Conservation (phyloP, 352 stramenopile species). For the Plasmopara viticola region DNA sequence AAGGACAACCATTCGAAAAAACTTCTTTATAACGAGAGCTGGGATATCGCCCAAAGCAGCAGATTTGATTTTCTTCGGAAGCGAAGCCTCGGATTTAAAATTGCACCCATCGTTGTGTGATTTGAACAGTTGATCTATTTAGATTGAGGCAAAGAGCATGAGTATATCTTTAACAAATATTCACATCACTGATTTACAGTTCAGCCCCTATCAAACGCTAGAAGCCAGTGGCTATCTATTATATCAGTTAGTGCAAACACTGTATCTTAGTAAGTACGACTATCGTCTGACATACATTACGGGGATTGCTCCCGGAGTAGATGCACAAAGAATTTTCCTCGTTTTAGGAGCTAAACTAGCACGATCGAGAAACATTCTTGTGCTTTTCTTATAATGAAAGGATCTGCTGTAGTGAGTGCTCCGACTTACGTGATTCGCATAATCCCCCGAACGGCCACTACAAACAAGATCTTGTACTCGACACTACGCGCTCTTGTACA, state of each 20-base stretch:
- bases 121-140: neutral
- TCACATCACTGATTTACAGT: constrained; percentile 6
- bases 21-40: neutral
- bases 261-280: constrained; percentile 7
- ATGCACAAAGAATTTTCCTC: no score
- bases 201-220: constrained; percentile 4
- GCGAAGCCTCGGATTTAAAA: constrained; percentile 1
- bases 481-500: neutral
- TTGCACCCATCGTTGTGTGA: neutral
- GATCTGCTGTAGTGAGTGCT: no score
- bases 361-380: no score
- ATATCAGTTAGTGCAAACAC: neutral
- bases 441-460: neutral
- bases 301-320: neutral
- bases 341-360: no score
- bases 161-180: constrained; percentile 6
- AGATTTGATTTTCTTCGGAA: neutral
- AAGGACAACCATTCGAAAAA: neutral
- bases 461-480: neutral
- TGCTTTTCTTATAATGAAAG: no score
- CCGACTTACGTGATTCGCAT: no score
- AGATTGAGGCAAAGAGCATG: constrained; percentile 2
- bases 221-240: neutral
- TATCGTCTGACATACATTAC: constrained; percentile 4
- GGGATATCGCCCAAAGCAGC: neutral